Percentiles rank a stretch among this genome's conserved stretches.
These are phyloP conservation scores for Skeletonema menzelii DNA, from an alignment of 108 stramenopile species.

Conservation along the genomic window DNA sequence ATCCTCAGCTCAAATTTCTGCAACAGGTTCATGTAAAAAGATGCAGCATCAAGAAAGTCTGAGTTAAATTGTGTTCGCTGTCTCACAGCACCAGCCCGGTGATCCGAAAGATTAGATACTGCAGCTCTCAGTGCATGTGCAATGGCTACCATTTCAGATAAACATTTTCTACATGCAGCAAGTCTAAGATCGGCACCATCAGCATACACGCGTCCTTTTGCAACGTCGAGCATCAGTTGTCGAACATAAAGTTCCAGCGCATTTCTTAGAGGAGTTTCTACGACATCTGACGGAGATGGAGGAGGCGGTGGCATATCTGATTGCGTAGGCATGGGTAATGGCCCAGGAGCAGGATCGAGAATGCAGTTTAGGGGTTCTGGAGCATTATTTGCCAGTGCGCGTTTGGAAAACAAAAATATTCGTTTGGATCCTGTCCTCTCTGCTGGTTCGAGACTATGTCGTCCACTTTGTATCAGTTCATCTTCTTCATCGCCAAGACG, in stretches of 20 bases:
- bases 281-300: slow-evolving; percentile 29
- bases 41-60: slow-evolving; percentile 52
- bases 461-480: slow-evolving; percentile 19
- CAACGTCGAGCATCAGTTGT: slow-evolving; percentile 72
- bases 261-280: slow-evolving; percentile 64
- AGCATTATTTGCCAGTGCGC: slow-evolving; percentile 69
- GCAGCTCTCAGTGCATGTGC: slow-evolving; percentile 79
- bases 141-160: slow-evolving; percentile 83
- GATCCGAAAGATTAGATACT: slow-evolving; percentile 85
- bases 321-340: slow-evolving; percentile 16
- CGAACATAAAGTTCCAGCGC: slow-evolving; percentile 79
- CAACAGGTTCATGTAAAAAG: slow-evolving; percentile 54
- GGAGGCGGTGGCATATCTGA: slow-evolving; percentile 53
- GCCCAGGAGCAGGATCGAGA: slow-evolving; percentile 67
- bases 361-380: slow-evolving; percentile 68
- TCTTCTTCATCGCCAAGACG: slow-evolving; percentile 83
- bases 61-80: slow-evolving; percentile 67
- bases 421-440: slow-evolving; percentile 78
- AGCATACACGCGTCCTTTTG: slow-evolving; percentile 71
- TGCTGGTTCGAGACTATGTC: slow-evolving; percentile 55
- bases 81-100: slow-evolving; percentile 68
- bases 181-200: slow-evolving; percentile 79
- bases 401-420: slow-evolving; percentile 82
- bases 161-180: slow-evolving; percentile 64
- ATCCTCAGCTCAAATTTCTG: slow-evolving; percentile 56